These are phyloP conservation scores for Venturia aucupariae DNA, from an alignment of 2,329 filamentous ascomycete genomes.

Conservation along the genomic window DNA sequence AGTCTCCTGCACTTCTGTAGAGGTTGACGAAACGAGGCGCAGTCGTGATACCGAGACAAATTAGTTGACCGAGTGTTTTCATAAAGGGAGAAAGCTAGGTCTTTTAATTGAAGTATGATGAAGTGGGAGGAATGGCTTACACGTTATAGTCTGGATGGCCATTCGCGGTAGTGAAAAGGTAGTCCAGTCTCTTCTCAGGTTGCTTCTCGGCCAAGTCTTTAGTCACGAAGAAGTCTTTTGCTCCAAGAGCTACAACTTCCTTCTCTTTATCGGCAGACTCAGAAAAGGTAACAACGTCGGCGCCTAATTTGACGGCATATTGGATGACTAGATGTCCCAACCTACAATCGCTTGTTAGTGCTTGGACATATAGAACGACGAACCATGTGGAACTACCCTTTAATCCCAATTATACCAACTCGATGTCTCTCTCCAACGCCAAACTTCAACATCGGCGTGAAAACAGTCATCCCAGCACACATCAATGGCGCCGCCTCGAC, in stretches of 20 bases:
- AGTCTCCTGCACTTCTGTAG: constrained; percentile 21
- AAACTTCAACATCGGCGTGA: constrained; percentile 4
- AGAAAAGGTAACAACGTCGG: constrained; percentile 21
- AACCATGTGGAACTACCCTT: neutral
- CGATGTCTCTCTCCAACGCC: neutral
- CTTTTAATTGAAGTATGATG: constrained; percentile 15
- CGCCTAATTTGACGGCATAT: constrained; percentile 19
- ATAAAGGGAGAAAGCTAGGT: neutral
- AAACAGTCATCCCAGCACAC: constrained; percentile 12
- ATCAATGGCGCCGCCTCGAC: constrained; percentile 40
- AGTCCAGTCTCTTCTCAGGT: constrained; percentile 19
- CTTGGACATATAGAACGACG: too few relatives aligned
- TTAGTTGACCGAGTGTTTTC: neutral
- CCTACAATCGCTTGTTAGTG: too few relatives aligned
- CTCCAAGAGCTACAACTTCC: constrained; percentile 19
- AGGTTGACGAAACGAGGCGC: constrained; percentile 18
- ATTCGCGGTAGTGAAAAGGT: constrained; percentile 20
- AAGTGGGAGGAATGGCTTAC: constrained; percentile 7
- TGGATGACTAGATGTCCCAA: constrained; percentile 13
- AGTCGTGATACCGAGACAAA: neutral
- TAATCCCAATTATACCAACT: constrained; percentile 12
- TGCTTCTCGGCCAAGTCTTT: constrained; percentile 18
- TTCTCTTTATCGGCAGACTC: constrained; percentile 19
- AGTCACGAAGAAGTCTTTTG: constrained; percentile 21
- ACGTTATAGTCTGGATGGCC: constrained; percentile 18